Percentiles rank a stretch among this genome's conserved stretches.
These are phyloP conservation scores for Heterobasidion parviporum DNA, from an alignment of 1,284 basidiomycete genomes.

Conservation along the genomic window DNA sequence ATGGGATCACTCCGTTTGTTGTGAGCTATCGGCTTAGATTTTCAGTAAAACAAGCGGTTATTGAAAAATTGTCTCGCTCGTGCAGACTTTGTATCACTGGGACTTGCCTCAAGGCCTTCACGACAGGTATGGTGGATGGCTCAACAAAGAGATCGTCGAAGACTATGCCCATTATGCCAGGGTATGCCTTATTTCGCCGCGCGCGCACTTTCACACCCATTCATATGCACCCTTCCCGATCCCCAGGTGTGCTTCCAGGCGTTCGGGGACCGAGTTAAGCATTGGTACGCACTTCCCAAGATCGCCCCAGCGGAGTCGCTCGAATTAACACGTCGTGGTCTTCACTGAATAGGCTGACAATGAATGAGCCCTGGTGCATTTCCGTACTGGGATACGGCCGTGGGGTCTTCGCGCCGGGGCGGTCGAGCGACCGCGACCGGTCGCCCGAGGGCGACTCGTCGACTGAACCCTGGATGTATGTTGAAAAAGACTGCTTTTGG, in stretches of 20 bases:
- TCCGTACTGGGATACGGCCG: slow-evolving; percentile 58
- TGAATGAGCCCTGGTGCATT: slow-evolving; percentile 72
- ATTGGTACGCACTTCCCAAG: slow-evolving; percentile 40
- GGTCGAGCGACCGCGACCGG: slow-evolving; percentile 49
- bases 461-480: slow-evolving; percentile 69
- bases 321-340: background rate
- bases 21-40: slow-evolving; percentile 29
- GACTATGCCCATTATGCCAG: slow-evolving; percentile 61
- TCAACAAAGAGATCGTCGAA: slow-evolving; percentile 53
- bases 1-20: slow-evolving; percentile 62
- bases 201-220: background rate
- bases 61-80: slow-evolving; percentile 4
- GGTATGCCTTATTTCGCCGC: slow-evolving; percentile 22
- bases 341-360: slow-evolving; percentile 38
- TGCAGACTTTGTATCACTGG: slow-evolving; percentile 74
- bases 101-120: slow-evolving; percentile 66
- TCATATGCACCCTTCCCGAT: background rate
- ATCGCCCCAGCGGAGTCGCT: background rate
- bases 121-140: slow-evolving; percentile 67
- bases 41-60: background rate
- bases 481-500: slow-evolving; percentile 4
- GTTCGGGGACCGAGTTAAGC: slow-evolving; percentile 69
- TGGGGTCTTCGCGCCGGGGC: slow-evolving; percentile 61
- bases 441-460: slow-evolving; percentile 51
- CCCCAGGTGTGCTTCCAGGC: slow-evolving; percentile 58